phyloP scores from a whole-genome alignment of 805 yeast species.

The Limtongozyma cylindracea region DNA sequence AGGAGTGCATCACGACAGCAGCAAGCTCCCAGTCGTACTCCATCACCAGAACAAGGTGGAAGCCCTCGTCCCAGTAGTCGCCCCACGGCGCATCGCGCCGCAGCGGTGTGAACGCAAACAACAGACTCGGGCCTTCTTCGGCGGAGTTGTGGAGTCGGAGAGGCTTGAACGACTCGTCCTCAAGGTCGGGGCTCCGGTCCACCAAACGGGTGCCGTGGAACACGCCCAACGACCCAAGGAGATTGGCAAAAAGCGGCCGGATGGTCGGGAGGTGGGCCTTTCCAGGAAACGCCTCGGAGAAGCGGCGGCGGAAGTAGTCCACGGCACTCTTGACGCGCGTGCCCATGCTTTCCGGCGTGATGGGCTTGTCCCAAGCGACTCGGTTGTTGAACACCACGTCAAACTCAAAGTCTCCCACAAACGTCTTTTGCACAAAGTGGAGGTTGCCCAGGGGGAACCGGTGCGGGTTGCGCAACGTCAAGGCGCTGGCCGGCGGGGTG shows the following conservation, averaged over 20 bases:
- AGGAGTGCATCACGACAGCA: constrained; percentile 57
- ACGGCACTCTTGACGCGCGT: constrained; percentile 8
- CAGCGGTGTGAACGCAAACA: constrained; percentile 75
- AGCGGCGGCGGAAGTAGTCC: constrained; percentile 22
- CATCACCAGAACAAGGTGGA: constrained; percentile 62
- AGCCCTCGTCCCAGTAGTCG: constrained; percentile 97
- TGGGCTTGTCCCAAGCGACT: constrained; percentile 15
- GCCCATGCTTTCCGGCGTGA: constrained; percentile 12
- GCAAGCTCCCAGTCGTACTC: constrained; percentile 69
- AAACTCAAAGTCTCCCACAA: constrained; percentile 51
- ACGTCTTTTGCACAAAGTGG: constrained; percentile 58
- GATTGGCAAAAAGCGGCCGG: too few relatives aligned
- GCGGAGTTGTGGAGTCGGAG: constrained; percentile 10
- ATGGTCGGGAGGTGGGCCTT: constrained; percentile 47
- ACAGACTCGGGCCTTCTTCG: constrained; percentile 49
- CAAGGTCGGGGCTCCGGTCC: constrained; percentile 42
- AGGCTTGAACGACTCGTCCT: constrained; percentile 44
- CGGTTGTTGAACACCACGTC: constrained; percentile 35
- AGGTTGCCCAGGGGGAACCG: constrained; percentile 48
- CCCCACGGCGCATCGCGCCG: constrained; percentile 92
- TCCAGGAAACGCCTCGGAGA: constrained; percentile 27
- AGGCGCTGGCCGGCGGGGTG: constrained; percentile 5
- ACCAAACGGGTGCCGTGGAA: constrained; percentile 67
- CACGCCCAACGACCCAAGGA: constrained; percentile 78
- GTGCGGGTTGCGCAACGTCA: constrained; percentile 30